Evolutionary conservation across 2,329 filamentous ascomycete genomes (phyloP).

Genomic region (Colletotrichum euphorbiae): DNA sequence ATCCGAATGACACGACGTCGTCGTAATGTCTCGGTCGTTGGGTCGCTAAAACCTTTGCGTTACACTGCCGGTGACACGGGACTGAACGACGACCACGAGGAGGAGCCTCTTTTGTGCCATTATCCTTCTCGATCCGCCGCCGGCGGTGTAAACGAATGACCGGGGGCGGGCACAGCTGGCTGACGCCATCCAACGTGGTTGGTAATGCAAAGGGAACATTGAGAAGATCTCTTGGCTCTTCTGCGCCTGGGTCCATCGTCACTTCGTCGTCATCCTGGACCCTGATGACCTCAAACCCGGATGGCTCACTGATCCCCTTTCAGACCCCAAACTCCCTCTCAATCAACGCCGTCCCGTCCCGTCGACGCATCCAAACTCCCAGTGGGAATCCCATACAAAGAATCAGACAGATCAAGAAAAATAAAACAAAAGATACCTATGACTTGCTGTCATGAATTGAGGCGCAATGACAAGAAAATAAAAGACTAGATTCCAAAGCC

Average conservation of each 20-base stretch:
- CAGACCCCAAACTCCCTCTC: no score
- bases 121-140: no score
- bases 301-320: neutral
- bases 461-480: neutral
- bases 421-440: neutral
- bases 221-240: conserved; percentile 3
- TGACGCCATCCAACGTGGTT: neutral
- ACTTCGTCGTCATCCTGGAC: conserved; percentile 10
- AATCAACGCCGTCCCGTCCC: neutral
- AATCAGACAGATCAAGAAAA: neutral
- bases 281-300: conserved; percentile 15
- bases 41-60: neutral
- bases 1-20: neutral
- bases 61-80: neutral
- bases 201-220: neutral
- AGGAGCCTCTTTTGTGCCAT: neutral
- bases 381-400: neutral
- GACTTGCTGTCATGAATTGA: neutral
- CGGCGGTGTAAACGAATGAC: neutral
- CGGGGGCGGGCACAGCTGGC: neutral
- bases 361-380: neutral
- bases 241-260: neutral
- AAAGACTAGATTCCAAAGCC: no score
- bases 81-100: neutral
- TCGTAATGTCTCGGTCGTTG: neutral